These are phyloP conservation scores for Saccharomyces paradoxus DNA, from an alignment of 805 yeast genomes.

Conservation along the genomic window DNA sequence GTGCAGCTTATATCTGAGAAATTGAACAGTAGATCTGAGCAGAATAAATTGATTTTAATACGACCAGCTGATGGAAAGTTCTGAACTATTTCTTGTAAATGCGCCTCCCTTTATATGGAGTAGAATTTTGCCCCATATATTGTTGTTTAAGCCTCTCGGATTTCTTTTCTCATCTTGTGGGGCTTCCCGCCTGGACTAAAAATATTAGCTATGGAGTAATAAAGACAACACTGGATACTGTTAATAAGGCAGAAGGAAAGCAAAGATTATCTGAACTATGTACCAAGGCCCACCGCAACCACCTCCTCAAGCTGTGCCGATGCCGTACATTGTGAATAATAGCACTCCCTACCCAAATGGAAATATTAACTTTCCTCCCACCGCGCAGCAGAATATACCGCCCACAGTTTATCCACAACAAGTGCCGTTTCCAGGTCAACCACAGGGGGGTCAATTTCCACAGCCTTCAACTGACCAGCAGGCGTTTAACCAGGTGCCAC, in stretches of 20 bases:
- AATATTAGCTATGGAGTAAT: not conserved
- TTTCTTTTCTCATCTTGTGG: conserved; percentile 2
- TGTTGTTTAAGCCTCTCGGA: not conserved
- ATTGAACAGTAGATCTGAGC: not conserved
- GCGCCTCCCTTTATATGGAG: not conserved
- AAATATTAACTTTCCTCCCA: not conserved
- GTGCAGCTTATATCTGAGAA: not conserved
- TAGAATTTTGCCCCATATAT: not conserved
- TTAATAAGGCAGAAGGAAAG: not conserved
- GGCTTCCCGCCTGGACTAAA: not conserved
- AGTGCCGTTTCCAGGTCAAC: not conserved
- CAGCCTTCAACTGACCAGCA: not conserved
- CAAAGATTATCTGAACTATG: not conserved
- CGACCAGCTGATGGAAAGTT: not conserved
- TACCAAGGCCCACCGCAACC: not conserved
- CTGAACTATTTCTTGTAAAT: not conserved
- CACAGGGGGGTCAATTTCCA: not conserved
- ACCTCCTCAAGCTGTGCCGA: not conserved
- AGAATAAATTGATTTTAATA: not conserved
- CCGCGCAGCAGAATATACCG: not conserved
- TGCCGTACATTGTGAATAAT: not conserved
- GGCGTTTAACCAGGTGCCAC: not conserved
- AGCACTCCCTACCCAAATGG: not conserved
- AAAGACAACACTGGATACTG: not conserved
- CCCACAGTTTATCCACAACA: not conserved